These are phyloP conservation scores for Phytophthora rubi DNA, from an alignment of 352 stramenopile species.

Conservation along the genomic window DNA sequence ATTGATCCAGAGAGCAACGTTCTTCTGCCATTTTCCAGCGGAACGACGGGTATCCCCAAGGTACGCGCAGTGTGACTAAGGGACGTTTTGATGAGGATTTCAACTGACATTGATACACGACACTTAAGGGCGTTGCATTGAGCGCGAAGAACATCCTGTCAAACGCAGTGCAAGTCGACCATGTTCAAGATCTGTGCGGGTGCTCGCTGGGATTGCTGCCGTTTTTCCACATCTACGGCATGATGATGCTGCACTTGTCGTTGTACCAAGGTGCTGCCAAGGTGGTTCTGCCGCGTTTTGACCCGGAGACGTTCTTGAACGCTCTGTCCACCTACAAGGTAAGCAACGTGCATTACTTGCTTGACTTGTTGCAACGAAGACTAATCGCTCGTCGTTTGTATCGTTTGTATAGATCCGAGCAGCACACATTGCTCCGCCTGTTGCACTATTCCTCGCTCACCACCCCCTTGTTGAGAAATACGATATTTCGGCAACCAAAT, in stretches of 20 bases:
- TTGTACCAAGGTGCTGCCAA: slow-evolving; percentile 79
- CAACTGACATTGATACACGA: neutral
- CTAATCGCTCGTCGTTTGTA: neutral
- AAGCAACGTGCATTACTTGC: neutral
- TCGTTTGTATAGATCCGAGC: slow-evolving; percentile 37
- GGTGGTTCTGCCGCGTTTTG: slow-evolving; percentile 89
- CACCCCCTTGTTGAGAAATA: slow-evolving; percentile 92
- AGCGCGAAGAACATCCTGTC: slow-evolving; percentile 88
- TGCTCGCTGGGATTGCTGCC: slow-evolving; percentile 74
- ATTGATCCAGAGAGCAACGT: neutral
- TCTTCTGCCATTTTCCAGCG: neutral
- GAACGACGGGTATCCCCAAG: neutral
- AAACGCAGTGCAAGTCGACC: slow-evolving; percentile 85
- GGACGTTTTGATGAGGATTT: neutral
- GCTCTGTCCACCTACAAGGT: slow-evolving; percentile 62
- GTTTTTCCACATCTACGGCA: slow-evolving; percentile 96
- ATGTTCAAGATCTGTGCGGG: slow-evolving; percentile 56
- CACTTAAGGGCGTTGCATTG: slow-evolving; percentile 66
- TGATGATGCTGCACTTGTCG: slow-evolving; percentile 76
- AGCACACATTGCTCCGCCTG: slow-evolving; percentile 87
- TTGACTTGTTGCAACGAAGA: neutral
- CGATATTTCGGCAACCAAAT: slow-evolving; percentile 83
- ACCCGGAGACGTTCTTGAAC: slow-evolving; percentile 85
- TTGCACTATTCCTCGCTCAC: slow-evolving; percentile 86
- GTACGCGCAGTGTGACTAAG: neutral